phyloP scores from a whole-genome alignment of 2,329 filamentous ascomycete genomes.

The Fonsecaea multimorphosa region DNA sequence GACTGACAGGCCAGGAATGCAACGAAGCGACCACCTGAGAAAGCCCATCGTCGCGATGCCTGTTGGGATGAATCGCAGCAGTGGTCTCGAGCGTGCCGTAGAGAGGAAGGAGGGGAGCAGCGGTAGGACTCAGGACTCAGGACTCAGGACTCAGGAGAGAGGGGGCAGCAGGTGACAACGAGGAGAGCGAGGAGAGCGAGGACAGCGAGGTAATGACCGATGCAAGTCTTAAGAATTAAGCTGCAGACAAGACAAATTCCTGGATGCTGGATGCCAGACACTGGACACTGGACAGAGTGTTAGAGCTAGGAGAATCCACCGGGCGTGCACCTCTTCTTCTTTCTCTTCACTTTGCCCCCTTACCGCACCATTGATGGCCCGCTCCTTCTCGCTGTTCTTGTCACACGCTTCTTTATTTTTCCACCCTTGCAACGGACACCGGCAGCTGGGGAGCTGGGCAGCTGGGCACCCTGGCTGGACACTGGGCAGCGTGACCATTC shows the following conservation, averaged over 20 bases:
- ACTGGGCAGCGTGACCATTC: constrained; percentile 1
- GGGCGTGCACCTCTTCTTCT: not conserved
- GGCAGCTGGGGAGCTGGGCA: too few relatives aligned
- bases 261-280: too few relatives aligned
- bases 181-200: too few relatives aligned
- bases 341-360: not conserved
- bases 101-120: not conserved
- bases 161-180: not conserved
- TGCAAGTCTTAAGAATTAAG: constrained; percentile 8
- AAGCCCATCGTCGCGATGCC: constrained; percentile 27
- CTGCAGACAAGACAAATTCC: constrained; percentile 4
- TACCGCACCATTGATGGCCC: not conserved
- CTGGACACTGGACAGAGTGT: too few relatives aligned
- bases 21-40: constrained; percentile 36
- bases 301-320: not conserved
- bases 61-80: not conserved
- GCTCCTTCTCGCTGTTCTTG: constrained; percentile 5
- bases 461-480: not conserved
- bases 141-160: too few relatives aligned
- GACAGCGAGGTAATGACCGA: constrained; percentile 1
- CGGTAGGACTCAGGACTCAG: too few relatives aligned
- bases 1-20: constrained; percentile 38
- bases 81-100: not conserved
- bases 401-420: not conserved
- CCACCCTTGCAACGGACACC: not conserved